A percentile compares a stretch with the other conserved stretches of the same genome.
Evolutionary conservation across 164 flowering plant species (phyloP).

Genomic region (Nelumbo lutea): DNA sequence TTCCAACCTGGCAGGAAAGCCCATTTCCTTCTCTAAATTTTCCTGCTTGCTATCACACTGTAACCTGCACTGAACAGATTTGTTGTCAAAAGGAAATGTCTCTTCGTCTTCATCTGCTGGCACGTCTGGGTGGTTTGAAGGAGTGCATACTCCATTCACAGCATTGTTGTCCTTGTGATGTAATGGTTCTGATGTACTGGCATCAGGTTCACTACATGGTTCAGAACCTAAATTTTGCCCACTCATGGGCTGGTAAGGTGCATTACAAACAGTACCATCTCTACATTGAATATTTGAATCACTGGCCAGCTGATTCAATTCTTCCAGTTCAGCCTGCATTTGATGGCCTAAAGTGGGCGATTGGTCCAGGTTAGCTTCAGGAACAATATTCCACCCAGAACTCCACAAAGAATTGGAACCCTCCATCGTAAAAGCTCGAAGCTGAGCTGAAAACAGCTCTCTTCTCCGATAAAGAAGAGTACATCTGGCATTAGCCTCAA

Average conservation of each 20-base stretch:
- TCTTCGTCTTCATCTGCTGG: slow-evolving; percentile 56
- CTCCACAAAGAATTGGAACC: slow-evolving; percentile 44
- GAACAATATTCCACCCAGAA: slow-evolving; percentile 24
- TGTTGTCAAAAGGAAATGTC: slow-evolving; percentile 24
- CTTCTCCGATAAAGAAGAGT: slow-evolving; percentile 56
- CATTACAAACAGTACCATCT: slow-evolving; percentile 13
- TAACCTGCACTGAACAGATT: slow-evolving; percentile 21
- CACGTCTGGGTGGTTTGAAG: slow-evolving; percentile 29
- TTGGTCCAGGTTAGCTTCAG: slow-evolving; percentile 21
- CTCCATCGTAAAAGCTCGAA: slow-evolving; percentile 46
- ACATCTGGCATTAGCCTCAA: slow-evolving; percentile 76
- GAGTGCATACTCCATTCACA: slow-evolving; percentile 32
- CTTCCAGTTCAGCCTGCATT: slow-evolving; percentile 24
- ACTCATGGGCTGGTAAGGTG: slow-evolving; percentile 19
- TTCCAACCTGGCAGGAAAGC: slow-evolving; percentile 11
- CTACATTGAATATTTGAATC: slow-evolving; percentile 27
- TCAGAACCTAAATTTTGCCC: slow-evolving; percentile 40
- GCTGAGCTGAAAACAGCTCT: slow-evolving; percentile 45
- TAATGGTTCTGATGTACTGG: slow-evolving; percentile 47
- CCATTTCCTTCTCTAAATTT: slow-evolving; percentile 18
- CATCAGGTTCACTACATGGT: slow-evolving; percentile 57
- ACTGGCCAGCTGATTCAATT: slow-evolving; percentile 21
- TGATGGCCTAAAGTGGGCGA: slow-evolving; percentile 26
- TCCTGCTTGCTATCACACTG: slow-evolving; percentile 19
- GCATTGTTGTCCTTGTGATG: slow-evolving; percentile 25